Conservation (phyloP, 2,329 filamentous ascomycete species). For the Gnomoniopsis smithogilvyi region DNA sequence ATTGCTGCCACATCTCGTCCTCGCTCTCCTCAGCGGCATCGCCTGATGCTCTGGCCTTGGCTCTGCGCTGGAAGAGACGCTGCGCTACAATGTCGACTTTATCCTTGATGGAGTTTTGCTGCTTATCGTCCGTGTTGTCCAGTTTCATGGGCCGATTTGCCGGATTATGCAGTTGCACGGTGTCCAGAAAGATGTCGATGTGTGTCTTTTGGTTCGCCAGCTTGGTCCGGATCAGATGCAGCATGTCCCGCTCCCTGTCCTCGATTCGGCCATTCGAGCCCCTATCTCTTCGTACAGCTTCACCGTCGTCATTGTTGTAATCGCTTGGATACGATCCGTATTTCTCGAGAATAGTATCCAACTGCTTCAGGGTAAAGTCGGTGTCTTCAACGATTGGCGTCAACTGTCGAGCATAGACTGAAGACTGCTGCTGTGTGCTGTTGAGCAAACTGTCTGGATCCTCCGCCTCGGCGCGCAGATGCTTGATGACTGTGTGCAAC, state of each 20-base stretch:
- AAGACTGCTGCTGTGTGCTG: slow-evolving; percentile 27
- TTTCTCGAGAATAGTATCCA: slow-evolving; percentile 50
- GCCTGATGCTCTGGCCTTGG: slow-evolving; percentile 23
- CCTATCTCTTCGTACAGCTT: not conserved
- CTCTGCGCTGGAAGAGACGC: slow-evolving; percentile 43
- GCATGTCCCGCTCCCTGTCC: slow-evolving; percentile 34
- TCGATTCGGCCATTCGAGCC: slow-evolving; percentile 20
- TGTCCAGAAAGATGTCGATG: slow-evolving; percentile 55
- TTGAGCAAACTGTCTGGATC: slow-evolving; percentile 55
- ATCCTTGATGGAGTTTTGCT: slow-evolving; percentile 54
- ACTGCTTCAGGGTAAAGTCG: slow-evolving; percentile 51
- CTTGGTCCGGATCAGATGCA: slow-evolving; percentile 42
- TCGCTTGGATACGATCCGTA: slow-evolving; percentile 27
- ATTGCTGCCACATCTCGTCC: slow-evolving; percentile 55
- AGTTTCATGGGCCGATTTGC: slow-evolving; percentile 32
- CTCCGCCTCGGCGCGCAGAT: slow-evolving; percentile 55
- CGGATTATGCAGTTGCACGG: slow-evolving; percentile 50
- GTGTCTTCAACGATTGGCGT: slow-evolving; percentile 51
- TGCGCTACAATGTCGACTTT: slow-evolving; percentile 57
- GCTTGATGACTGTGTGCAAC: slow-evolving; percentile 54
- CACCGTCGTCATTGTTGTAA: slow-evolving; percentile 26
- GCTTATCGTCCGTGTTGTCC: slow-evolving; percentile 33
- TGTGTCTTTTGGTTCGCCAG: slow-evolving; percentile 50
- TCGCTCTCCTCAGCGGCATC: slow-evolving; percentile 38
- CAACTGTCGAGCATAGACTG: slow-evolving; percentile 48